Evolutionary conservation across 176 grass and related monocot genomes (phyloP).

Genomic region (Saccharum officinarum): DNA sequence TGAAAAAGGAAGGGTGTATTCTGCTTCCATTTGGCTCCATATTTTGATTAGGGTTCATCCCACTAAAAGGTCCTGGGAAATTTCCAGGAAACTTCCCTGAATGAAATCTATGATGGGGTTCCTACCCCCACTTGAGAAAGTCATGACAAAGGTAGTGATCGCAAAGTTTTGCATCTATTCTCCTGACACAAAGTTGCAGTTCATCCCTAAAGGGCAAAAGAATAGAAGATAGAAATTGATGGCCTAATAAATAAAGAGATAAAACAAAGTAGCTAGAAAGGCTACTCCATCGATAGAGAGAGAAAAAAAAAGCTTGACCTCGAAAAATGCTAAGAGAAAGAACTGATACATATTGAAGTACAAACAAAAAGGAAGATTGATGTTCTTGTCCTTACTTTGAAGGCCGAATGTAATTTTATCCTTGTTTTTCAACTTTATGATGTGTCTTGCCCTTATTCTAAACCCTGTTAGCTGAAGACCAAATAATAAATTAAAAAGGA

Average conservation of each 20-base stretch:
- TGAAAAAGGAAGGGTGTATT: background rate
- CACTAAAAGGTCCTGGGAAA: background rate
- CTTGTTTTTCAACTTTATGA: no score
- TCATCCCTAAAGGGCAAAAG: background rate
- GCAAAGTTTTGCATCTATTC: slow-evolving; percentile 33
- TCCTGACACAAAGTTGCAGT: background rate
- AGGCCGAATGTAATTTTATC: no score
- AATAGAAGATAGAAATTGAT: background rate
- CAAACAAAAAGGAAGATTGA: background rate
- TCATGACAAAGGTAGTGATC: background rate
- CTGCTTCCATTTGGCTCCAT: background rate
- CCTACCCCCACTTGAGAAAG: slow-evolving; percentile 31
- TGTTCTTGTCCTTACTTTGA: background rate
- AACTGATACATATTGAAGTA: background rate
- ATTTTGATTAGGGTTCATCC: background rate
- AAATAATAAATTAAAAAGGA: no score
- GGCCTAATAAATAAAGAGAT: background rate
- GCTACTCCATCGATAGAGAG: background rate
- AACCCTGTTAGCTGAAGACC: no score
- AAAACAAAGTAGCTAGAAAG: background rate
- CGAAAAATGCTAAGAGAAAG: background rate
- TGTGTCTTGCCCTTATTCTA: no score
- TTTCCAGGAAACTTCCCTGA: slow-evolving; percentile 6
- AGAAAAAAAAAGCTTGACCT: background rate
- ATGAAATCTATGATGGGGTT: slow-evolving; percentile 9